Conservation (phyloP, 2,329 filamentous ascomycete genomes). For the Colletotrichum orbiculare region DNA sequence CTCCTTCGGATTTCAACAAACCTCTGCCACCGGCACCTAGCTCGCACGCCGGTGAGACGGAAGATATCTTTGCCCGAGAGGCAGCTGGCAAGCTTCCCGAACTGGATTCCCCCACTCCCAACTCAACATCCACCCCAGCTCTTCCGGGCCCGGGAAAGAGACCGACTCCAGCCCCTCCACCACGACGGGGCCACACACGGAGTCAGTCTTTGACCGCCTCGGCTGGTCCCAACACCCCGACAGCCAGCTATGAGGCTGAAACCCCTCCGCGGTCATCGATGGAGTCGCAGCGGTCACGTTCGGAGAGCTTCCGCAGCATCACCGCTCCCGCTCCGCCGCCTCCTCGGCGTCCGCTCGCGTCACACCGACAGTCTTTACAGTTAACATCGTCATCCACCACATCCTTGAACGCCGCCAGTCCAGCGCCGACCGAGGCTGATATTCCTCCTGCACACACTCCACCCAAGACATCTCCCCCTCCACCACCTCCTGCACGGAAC, state of each 20-base stretch:
- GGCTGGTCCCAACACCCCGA: conserved; percentile 36
- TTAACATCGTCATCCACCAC: conserved; percentile 19
- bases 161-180: conserved; percentile 62
- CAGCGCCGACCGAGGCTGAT: conserved; percentile 19
- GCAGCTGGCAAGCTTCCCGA: conserved; percentile 64
- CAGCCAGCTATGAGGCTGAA: conserved; percentile 47
- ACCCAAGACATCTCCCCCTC: conserved; percentile 49
- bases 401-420: conserved; percentile 19
- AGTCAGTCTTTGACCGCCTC: conserved; percentile 47
- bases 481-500: conserved; percentile 58
- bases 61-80: conserved; percentile 66
- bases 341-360: conserved; percentile 60
- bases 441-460: neutral
- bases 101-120: conserved; percentile 41
- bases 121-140: conserved; percentile 48
- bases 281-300: conserved; percentile 60
- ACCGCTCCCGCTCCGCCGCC: conserved; percentile 65
- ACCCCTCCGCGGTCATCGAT: conserved; percentile 59
- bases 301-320: conserved; percentile 56
- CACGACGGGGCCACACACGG: conserved; percentile 59
- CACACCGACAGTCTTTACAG: conserved; percentile 43
- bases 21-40: conserved; percentile 67
- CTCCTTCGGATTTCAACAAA: conserved; percentile 67
- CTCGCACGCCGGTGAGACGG: conserved; percentile 57
- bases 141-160: conserved; percentile 51